Evolutionary conservation across 768 basidiomycete genomes (phyloP).

Genomic region (Gymnopilus dilepis): DNA sequence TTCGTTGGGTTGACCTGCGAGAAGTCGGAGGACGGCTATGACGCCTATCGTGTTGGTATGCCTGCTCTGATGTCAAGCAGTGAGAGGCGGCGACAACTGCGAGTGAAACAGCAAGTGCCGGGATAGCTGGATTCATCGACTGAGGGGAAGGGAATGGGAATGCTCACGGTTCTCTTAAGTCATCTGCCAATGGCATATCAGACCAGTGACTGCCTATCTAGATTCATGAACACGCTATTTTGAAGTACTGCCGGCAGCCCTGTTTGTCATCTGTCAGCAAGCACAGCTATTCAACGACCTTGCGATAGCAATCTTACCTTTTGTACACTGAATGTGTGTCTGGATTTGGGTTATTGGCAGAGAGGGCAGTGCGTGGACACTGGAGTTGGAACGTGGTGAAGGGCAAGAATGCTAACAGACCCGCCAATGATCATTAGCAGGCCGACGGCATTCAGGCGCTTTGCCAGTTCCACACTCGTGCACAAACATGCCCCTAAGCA

Average conservation of each 20-base stretch:
- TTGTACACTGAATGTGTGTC: background rate
- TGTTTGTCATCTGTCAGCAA: background rate
- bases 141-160: background rate
- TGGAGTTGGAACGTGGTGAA: background rate
- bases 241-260: too few relatives aligned
- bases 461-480: background rate
- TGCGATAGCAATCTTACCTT: background rate
- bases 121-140: constrained; percentile 11
- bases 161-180: background rate
- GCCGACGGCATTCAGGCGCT: too few relatives aligned
- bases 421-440: background rate
- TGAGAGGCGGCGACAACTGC: constrained; percentile 4
- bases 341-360: too few relatives aligned
- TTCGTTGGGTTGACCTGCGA: background rate
- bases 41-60: background rate
- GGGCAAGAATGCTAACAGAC: background rate
- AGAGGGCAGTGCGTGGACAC: background rate
- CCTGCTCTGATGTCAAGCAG: background rate
- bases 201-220: background rate
- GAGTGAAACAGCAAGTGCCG: background rate
- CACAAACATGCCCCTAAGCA: too few relatives aligned
- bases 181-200: background rate
- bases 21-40: constrained; percentile 5
- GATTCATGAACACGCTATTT: background rate
- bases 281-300: background rate